Evolutionary conservation across 1,284 basidiomycete species (phyloP), one percentile per base, ranked within the genome.

Genomic region (Apiotrichum akiyoshidainum): DNA sequence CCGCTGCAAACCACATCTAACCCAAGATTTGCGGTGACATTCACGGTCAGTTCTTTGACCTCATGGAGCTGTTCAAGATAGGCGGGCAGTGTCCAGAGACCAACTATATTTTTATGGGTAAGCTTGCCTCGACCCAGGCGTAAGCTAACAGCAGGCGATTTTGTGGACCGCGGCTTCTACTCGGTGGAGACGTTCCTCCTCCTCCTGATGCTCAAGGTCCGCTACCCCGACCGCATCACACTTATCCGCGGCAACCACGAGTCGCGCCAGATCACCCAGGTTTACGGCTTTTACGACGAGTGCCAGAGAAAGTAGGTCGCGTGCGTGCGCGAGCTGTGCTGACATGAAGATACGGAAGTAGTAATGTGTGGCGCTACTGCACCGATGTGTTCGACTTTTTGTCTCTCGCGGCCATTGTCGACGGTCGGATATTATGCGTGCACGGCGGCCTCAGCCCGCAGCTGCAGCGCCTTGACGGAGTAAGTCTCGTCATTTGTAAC

Each of bases 201-300:
- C 34, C 84, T 99, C 9, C 85, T 99, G 54, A 89, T 94, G 1
- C 86, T 96, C 76, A 99, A 99, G 80, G 94, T 98, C 53, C 89
- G 95, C 21, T 98, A 97, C 76, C 94, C 93, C 19, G 96, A 99
- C 74, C 87, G 95, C 49, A 96, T 99, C 74, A 98, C 93, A 0
- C 86, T 99, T 65, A 96, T 99, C 67, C 85, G 95, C 39, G 95
- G 95, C 14, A 99, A 99, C 82, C 95, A 99, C 81, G 95, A 99
- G 79, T 94, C 91, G n/a, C 83, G 95, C 5, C 95, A 99, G 76
- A 99, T 99, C 71, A 97, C 93, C 0, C 95, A 99, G 73, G 95
- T 99, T 0, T 99, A 99, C 77, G 96, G 95, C 14, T 99, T 99
- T 77, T 99, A 98, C 80, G 96, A 99, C 79, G 95, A 99, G 73